Base-by-base conservation (phyloP, 345 rosid genomes). In the Erysimum cheiranthoides region DNA sequence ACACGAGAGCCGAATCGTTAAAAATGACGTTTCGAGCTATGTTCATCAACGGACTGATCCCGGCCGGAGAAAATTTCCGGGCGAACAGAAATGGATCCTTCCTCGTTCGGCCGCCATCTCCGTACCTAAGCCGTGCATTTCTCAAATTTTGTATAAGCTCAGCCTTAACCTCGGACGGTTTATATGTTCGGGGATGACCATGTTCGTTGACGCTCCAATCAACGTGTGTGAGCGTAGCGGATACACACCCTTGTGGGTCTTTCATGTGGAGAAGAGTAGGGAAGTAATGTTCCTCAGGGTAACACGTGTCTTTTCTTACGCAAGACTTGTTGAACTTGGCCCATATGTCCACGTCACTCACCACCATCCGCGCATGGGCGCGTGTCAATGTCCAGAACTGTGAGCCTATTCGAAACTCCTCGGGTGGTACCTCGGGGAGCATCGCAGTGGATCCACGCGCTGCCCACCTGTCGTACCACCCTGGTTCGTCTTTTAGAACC, bases 351-450 rank as follows among this genome's bases (percentile, higher is more conserved):
- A 63, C 25, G 76, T 92, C 93, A 10, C 78, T 30, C 5, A 84
- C 96, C 5, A 87, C 85, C 5, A 82, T 36, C 79, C 77, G 67
- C 18, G 91, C 96, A 45, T 92, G 93, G 75, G 59, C 65, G 30
- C 96, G 87, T 68, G 92, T 83, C 84, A 88, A 31, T 1, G 70
- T 83, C 97, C 97, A 90, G 53, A 90, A 90, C 87, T 92, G 96
- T 60, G 96, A 92, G 79, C 96, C 96, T n/a, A 86, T 86, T 64
- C 94, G 75, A 32, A 92, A 92, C 31, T 84, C 90, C 68, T 77
- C 89, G 1, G 88, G 67, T 73, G 21, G 74, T 74, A 87, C 88
- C 59, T 84, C 94, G 35, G 96, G 91, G 2, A 86, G 79, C 97
- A 92, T 92, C 54, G 82, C 84, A 1, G 80, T 54, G 6, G 36